A percentile compares a stretch with the other conserved stretches of the same genome.
These are phyloP conservation scores for Melastoma malabathricum DNA, from an alignment of 345 rosid genomes.

Conservation along the genomic window DNA sequence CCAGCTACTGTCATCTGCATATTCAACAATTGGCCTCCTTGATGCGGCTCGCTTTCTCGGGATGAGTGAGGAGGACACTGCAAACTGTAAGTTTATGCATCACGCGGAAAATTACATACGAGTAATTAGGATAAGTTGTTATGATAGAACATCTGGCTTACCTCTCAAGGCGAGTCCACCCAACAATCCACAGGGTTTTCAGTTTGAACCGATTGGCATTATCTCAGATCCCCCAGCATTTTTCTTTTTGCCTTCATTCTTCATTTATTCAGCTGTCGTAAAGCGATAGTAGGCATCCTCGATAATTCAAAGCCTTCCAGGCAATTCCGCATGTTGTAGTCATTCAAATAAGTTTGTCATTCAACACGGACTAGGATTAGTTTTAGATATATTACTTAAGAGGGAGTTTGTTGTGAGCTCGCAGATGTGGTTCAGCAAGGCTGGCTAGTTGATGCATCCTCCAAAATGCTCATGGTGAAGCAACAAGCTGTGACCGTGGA, in stretches of 20 bases:
- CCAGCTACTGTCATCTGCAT: constrained; percentile 64
- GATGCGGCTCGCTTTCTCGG: constrained; percentile 78
- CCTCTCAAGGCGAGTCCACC: background rate
- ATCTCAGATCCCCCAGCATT: too few relatives aligned
- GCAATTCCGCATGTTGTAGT: too few relatives aligned
- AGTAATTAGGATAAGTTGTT: background rate
- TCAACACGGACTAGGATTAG: background rate
- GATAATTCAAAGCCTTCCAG: too few relatives aligned
- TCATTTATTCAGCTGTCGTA: too few relatives aligned
- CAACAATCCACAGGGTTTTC: background rate
- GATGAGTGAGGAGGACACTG: constrained; percentile 70
- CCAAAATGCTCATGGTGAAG: constrained; percentile 64
- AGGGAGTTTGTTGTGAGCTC: background rate
- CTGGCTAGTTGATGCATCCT: constrained; percentile 50
- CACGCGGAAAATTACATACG: background rate
- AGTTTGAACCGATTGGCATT: background rate
- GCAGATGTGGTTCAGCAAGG: constrained; percentile 68
- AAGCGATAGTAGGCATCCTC: too few relatives aligned
- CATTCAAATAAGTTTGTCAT: background rate
- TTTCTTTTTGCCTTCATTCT: too few relatives aligned
- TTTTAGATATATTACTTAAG: background rate
- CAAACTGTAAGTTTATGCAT: constrained; percentile 41
- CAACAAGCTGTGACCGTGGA: constrained; percentile 38
- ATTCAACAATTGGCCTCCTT: constrained; percentile 58
- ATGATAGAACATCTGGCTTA: background rate